phyloP scores from a whole-genome alignment of 2,329 filamentous ascomycete species.

The Elsinoe ampelina region DNA sequence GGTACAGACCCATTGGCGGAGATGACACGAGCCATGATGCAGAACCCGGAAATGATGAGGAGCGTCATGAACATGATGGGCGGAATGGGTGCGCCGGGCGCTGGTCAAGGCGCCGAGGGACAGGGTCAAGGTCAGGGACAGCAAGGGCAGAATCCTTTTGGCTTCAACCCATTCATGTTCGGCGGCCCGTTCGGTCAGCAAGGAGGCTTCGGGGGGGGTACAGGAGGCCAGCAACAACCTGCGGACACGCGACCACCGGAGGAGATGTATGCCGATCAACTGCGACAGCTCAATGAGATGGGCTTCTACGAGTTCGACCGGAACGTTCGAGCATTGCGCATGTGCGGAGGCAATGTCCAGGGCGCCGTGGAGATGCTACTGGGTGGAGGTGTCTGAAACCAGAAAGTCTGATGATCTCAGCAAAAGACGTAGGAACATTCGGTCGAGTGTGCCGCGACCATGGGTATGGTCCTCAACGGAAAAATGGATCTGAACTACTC shows the following conservation, averaged over 20 bases:
- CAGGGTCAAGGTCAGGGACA: slow-evolving; percentile 22
- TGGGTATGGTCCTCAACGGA: too few relatives aligned
- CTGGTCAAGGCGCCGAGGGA: slow-evolving; percentile 22
- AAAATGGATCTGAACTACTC: too few relatives aligned
- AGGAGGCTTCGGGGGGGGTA: slow-evolving; percentile 25
- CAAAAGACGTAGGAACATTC: too few relatives aligned
- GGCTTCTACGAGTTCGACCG: slow-evolving; percentile 95
- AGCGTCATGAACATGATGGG: slow-evolving; percentile 47
- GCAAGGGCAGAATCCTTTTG: slow-evolving; percentile 31
- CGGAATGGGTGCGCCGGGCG: slow-evolving; percentile 34
- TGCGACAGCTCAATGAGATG: slow-evolving; percentile 95
- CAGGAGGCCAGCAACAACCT: slow-evolving; percentile 30
- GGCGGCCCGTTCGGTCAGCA: slow-evolving; percentile 26
- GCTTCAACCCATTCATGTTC: slow-evolving; percentile 38
- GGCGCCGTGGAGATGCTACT: slow-evolving; percentile 72
- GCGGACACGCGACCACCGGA: slow-evolving; percentile 82
- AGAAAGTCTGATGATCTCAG: neutral
- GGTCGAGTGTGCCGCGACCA: too few relatives aligned
- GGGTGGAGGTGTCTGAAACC: slow-evolving; percentile 12
- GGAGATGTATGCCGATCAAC: slow-evolving; percentile 81
- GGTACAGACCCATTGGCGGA: slow-evolving; percentile 41
- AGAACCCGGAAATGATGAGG: slow-evolving; percentile 50
- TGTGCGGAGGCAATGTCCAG: slow-evolving; percentile 88
- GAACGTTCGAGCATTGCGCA: slow-evolving; percentile 78
- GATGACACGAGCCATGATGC: slow-evolving; percentile 41